Base-by-base conservation (phyloP, 2,329 filamentous ascomycete genomes). In the Coniochaeta hoffmannii region DNA sequence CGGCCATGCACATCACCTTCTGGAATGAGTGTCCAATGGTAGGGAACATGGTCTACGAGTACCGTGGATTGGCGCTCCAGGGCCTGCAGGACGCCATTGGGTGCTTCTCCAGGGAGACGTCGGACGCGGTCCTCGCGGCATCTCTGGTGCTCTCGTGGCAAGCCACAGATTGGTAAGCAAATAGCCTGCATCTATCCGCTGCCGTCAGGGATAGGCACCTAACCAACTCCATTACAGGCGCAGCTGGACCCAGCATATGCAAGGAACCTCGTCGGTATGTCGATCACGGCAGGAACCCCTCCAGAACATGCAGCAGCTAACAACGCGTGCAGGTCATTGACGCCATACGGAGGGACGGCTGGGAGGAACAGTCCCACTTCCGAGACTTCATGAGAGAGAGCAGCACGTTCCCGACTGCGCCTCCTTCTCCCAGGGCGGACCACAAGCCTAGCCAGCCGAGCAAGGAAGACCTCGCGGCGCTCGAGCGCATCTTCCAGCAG, bases 101-200 rank as follows among this genome's bases (percentile, higher is more conserved):
- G 46, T 80, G 81, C 19, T 97, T 97, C 71, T 95, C 89, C 2
- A 85, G 85, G 63, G 85, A 88, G 53, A 96, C 91, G 58, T 93
- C 90, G 1, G 93, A 99, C 72, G 91, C 92, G 44, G 87, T 97
- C 59, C 80, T 99, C 55, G 93, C 92, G 26, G 90, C 92, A 31
- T 97, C 93, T 26, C 84, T 97, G 46, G 82, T 97, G 50, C 80
- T 99, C 52, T 95, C 92, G 35, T 97, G 94, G 92, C 93, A 97
- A 75, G 89, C 90, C 55, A 94, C 87, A 58, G 93, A 97, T 75
- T 97, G 92, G 93, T 95, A 80, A 78, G 86, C 66, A 68, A 6
- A 69, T 75, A 66, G 38, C 62, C 63, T 68, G 64, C 63, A 62
- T 55, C 62, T 60, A 63, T 46, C 66, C 65, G 64, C n/a, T 24